Evolutionary conservation across 257 asterid genomes (phyloP).

Genomic region (Salvia hispanica): DNA sequence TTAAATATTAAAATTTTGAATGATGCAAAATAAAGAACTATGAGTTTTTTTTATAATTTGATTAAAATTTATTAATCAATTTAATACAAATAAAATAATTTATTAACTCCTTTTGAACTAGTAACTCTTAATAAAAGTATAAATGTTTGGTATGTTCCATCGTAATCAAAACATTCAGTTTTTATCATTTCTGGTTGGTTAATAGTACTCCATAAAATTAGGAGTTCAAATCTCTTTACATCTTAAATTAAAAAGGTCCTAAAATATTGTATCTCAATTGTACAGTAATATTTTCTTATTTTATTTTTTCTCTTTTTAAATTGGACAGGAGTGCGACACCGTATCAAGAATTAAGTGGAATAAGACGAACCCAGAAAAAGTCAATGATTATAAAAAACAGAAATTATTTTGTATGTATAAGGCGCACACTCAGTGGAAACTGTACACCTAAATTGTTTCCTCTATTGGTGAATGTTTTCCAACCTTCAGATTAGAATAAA

Average conservation of each 20-base stretch:
- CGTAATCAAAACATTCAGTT: neutral
- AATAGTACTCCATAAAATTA: neutral
- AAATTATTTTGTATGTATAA: constrained; percentile 17
- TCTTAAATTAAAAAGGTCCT: neutral
- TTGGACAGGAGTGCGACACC: constrained; percentile 25
- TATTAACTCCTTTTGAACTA: too few relatives aligned
- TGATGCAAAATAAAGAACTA: too few relatives aligned
- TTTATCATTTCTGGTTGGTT: neutral
- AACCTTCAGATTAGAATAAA: too few relatives aligned
- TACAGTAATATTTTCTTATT: too few relatives aligned
- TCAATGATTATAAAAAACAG: constrained; percentile 14
- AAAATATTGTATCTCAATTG: neutral
- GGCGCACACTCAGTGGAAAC: constrained; percentile 24
- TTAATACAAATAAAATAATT: too few relatives aligned
- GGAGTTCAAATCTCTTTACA: neutral
- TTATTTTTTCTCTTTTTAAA: neutral
- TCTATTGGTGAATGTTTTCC: too few relatives aligned
- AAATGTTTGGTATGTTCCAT: neutral
- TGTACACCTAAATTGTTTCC: neutral
- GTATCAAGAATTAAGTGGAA: constrained; percentile 9
- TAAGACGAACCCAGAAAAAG: constrained; percentile 14
- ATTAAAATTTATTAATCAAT: too few relatives aligned
- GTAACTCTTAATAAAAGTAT: neutral
- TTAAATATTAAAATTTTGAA: too few relatives aligned
- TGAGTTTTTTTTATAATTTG: too few relatives aligned